Evolutionary conservation across 805 yeast species (phyloP).

Genomic region (Saturnispora sanitii): DNA sequence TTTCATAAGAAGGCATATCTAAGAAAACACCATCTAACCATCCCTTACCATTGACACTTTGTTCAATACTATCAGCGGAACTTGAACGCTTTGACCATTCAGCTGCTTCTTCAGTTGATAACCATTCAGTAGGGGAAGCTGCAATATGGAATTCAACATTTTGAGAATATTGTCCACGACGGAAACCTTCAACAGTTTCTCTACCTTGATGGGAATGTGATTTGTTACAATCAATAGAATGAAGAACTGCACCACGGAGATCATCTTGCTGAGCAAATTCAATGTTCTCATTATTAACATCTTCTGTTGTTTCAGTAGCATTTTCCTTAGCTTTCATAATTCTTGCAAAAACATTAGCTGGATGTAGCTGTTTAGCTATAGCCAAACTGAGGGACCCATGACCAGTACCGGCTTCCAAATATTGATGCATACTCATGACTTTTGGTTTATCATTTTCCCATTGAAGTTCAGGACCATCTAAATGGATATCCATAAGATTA

Average conservation of each 20-base stretch:
- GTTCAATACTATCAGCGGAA: conserved; percentile 9
- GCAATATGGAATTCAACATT: conserved; percentile 37
- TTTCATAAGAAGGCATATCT: conserved; percentile 37
- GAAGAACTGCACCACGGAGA: conserved; percentile 35
- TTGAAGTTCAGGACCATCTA: conserved; percentile 29
- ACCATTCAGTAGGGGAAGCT: conserved; percentile 35
- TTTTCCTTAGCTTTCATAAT: neutral
- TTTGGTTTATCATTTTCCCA: conserved; percentile 7
- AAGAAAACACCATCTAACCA: conserved; percentile 36
- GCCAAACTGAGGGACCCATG: conserved; percentile 42
- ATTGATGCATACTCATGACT: conserved; percentile 20
- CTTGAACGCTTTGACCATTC: conserved; percentile 18
- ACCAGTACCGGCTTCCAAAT: conserved; percentile 46
- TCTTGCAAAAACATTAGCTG: conserved; percentile 31
- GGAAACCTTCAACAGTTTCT: conserved; percentile 31
- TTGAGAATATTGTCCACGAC: conserved; percentile 33
- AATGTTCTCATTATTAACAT: neutral
- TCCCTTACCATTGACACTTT: conserved; percentile 19
- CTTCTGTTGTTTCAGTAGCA: neutral
- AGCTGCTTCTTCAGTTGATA: conserved; percentile 19
- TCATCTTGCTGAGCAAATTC: conserved; percentile 12
- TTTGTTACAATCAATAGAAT: conserved; percentile 33
- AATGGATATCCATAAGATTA: conserved; percentile 35
- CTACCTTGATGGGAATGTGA: conserved; percentile 34
- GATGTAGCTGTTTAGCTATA: conserved; percentile 33